Conservation (phyloP, 2,329 filamentous ascomycete species). For the Cylindrodendrum hubeiense region DNA sequence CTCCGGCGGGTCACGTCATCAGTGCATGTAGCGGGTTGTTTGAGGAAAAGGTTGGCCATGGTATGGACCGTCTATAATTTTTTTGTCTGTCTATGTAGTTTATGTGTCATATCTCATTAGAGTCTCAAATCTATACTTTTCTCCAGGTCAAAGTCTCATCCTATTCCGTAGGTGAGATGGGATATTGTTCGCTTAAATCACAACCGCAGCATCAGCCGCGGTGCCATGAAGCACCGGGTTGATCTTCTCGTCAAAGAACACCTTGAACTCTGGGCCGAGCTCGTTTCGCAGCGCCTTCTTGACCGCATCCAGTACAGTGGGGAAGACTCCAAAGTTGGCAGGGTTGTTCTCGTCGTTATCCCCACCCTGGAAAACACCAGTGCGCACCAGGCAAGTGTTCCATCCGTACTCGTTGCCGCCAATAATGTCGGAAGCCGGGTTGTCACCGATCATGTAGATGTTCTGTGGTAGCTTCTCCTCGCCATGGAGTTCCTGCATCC, state of each 20-base stretch:
- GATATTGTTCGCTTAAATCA: conserved; percentile 31
- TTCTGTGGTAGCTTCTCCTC: conserved; percentile 74
- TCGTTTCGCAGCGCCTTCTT: conserved; percentile 73
- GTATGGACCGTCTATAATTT: neutral
- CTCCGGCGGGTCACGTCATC: too few species aligned
- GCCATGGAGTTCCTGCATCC: conserved; percentile 82
- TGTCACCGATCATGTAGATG: conserved; percentile 93
- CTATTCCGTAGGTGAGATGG: neutral
- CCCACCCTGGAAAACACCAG: conserved; percentile 82
- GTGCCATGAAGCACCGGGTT: conserved; percentile 72
- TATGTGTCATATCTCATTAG: neutral
- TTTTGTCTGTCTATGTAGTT: neutral
- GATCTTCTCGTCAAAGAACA: conserved; percentile 77
- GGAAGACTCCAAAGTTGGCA: conserved; percentile 81
- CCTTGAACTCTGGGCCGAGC: conserved; percentile 79
- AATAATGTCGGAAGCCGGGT: conserved; percentile 61
- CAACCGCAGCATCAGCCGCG: conserved; percentile 40
- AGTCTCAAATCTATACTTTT: neutral
- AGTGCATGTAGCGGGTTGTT: neutral
- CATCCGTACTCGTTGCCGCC: conserved; percentile 86
- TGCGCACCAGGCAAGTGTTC: conserved; percentile 84
- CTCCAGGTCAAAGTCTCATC: neutral
- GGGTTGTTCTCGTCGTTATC: conserved; percentile 83
- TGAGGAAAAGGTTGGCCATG: neutral
- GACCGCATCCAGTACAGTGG: conserved; percentile 79